Conservation (phyloP, 2,329 filamentous ascomycete genomes). For the Hypoxylon sp. region DNA sequence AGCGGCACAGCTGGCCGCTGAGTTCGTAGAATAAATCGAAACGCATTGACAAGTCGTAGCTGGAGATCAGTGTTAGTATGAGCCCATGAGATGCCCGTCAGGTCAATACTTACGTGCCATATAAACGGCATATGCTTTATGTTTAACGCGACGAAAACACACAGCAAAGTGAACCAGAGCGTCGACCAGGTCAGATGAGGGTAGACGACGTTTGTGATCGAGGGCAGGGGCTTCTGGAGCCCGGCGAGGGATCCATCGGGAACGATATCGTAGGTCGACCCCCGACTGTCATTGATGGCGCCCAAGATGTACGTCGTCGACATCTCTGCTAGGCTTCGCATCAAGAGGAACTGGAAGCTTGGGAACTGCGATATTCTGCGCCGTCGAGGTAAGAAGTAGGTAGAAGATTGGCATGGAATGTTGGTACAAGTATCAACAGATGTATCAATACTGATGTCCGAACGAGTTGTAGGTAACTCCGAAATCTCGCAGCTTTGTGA, state of each 20-base stretch:
- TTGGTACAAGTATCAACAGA: constrained; percentile 15
- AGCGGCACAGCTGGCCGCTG: constrained; percentile 51
- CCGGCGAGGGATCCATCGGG: constrained; percentile 23
- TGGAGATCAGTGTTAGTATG: constrained; percentile 23
- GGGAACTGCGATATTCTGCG: not conserved
- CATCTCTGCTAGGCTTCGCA: constrained; percentile 23
- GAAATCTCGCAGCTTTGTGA: constrained; percentile 15
- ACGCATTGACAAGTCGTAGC: constrained; percentile 49
- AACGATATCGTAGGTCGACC: constrained; percentile 28
- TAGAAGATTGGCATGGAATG: constrained; percentile 7
- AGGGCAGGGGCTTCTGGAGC: constrained; percentile 18
- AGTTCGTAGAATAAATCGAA: constrained; percentile 54
- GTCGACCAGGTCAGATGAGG: constrained; percentile 39
- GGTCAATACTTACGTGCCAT: constrained; percentile 62
- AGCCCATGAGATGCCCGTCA: not conserved
- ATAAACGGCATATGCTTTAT: constrained; percentile 66
- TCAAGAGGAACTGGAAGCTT: constrained; percentile 15
- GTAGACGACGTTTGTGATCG: constrained; percentile 22
- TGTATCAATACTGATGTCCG: constrained; percentile 9
- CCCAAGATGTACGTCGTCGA: constrained; percentile 36
- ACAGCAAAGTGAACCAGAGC: constrained; percentile 43
- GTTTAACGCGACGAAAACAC: constrained; percentile 58
- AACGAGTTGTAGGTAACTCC: constrained; percentile 3
- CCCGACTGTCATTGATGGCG: constrained; percentile 37
- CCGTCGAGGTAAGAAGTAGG: not conserved